These are phyloP conservation scores for Apiospora saccharicola DNA, from an alignment of 2,329 filamentous ascomycete species.

Conservation along the genomic window DNA sequence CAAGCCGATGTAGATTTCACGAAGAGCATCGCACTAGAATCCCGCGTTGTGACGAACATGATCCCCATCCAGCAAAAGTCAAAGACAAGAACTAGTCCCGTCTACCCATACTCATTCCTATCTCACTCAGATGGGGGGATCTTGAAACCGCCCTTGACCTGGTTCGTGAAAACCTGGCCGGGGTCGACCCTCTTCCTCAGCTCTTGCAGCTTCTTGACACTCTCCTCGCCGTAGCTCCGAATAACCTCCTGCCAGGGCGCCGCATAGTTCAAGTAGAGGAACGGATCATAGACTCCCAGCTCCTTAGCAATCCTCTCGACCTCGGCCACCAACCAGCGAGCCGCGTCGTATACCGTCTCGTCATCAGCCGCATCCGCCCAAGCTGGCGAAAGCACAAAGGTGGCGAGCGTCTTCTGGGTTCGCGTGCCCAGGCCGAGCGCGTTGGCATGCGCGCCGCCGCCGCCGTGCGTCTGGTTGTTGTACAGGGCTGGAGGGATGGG, in stretches of 20 bases:
- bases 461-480: background rate
- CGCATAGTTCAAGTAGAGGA: conserved; percentile 35
- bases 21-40: too few relatives aligned
- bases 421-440: background rate
- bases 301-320: conserved; percentile 23
- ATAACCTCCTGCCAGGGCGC: conserved; percentile 35
- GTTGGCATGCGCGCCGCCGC: background rate
- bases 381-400: background rate
- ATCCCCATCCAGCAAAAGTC: too few relatives aligned
- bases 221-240: conserved; percentile 30
- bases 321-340: background rate
- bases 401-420: background rate
- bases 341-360: background rate
- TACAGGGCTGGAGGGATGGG: background rate
- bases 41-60: too few relatives aligned
- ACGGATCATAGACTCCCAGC: conserved; percentile 32
- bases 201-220: conserved; percentile 27
- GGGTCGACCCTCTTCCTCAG: conserved; percentile 30
- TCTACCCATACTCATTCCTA: too few relatives aligned
- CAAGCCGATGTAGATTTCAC: too few relatives aligned
- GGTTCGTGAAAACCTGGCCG: conserved; percentile 29
- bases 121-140: background rate
- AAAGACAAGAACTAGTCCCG: too few relatives aligned
- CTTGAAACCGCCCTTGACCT: conserved; percentile 33
- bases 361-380: background rate